Percentiles rank a stretch among this genome's conserved stretches.
Evolutionary conservation across 2,329 filamentous ascomycete genomes (phyloP).

Genomic region (Fusarium bulbicola): DNA sequence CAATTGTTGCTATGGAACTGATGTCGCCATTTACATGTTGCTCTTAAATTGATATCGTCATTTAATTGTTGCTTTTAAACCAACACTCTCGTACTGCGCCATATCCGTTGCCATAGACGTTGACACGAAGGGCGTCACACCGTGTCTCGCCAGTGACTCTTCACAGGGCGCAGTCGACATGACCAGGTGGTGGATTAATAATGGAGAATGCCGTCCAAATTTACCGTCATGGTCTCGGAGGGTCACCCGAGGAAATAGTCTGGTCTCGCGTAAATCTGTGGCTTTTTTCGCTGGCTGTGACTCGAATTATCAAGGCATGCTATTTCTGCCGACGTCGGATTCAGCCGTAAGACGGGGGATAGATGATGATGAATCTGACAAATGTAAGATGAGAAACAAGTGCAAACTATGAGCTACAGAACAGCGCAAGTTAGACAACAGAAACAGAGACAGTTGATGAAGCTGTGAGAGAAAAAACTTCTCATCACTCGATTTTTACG

Average conservation of each 20-base stretch:
- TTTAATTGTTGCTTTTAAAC: not conserved
- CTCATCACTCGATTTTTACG: constrained; percentile 28
- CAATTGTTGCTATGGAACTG: not conserved
- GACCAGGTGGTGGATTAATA: constrained; percentile 33
- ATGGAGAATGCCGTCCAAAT: constrained; percentile 16
- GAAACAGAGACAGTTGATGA: no score
- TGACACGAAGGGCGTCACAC: constrained; percentile 7
- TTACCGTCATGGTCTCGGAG: not conserved
- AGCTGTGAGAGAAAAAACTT: not conserved
- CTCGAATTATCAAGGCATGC: not conserved
- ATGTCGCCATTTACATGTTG: not conserved
- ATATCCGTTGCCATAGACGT: not conserved
- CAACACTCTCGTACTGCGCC: not conserved
- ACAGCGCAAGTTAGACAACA: no score
- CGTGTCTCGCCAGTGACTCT: not conserved
- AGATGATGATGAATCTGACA: constrained; percentile 2
- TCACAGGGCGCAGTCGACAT: constrained; percentile 32
- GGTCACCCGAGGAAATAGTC: not conserved
- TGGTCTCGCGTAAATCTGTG: constrained; percentile 19
- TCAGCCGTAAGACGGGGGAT: not conserved
- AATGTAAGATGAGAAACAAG: constrained; percentile 3
- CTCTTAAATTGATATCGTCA: not conserved
- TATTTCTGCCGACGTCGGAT: constrained; percentile 17
- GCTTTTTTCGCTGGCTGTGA: constrained; percentile 27
- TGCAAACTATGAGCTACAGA: not conserved